Percentiles rank a stretch among this genome's conserved stretches.
Conservation (phyloP, 441 rosid genomes). For the Populus hybrid region DNA sequence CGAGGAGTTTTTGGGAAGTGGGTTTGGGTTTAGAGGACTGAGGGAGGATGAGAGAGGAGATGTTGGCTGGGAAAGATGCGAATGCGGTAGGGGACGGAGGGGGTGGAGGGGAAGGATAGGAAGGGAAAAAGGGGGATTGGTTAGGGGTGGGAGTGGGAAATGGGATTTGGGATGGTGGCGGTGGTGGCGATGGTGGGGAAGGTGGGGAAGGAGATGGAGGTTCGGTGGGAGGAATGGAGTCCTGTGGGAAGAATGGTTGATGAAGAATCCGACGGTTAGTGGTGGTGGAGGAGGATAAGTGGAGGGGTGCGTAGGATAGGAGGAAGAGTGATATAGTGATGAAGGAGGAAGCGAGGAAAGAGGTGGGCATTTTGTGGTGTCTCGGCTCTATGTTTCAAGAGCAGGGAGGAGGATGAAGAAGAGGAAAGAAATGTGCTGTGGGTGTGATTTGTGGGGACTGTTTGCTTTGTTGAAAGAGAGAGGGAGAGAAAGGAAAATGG, state of each 20-base stretch:
- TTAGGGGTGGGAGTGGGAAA: slow-evolving; percentile 50
- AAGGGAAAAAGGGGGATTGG: slow-evolving; percentile 58
- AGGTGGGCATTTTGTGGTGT: slow-evolving; percentile 45
- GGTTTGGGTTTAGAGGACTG: slow-evolving; percentile 43
- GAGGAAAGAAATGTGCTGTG: not conserved
- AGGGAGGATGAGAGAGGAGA: slow-evolving; percentile 86
- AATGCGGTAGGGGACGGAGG: slow-evolving; percentile 66
- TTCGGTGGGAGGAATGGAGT: slow-evolving; percentile 39
- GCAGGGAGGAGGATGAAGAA: not conserved
- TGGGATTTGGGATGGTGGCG: slow-evolving; percentile 49
- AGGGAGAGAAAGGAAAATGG: slow-evolving; percentile 2
- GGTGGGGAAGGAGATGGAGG: slow-evolving; percentile 36
- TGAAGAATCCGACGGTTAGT: slow-evolving; percentile 67
- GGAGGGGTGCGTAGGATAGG: slow-evolving; percentile 15
- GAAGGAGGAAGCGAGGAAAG: slow-evolving; percentile 18
- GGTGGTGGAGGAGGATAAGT: slow-evolving; percentile 7
- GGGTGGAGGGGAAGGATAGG: slow-evolving; percentile 62
- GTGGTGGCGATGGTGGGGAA: slow-evolving; percentile 26
- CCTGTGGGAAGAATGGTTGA: slow-evolving; percentile 45
- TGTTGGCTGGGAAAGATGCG: slow-evolving; percentile 94
- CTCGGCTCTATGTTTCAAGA: not conserved
- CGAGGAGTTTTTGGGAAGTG: slow-evolving; percentile 48
- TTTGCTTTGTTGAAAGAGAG: slow-evolving; percentile 7
- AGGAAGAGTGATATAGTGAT: slow-evolving; percentile 5
- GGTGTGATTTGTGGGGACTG: slow-evolving; percentile 26